Base-by-base conservation (phyloP, 1,139 yeast species). In the Debaryomyces singareniensis region DNA sequence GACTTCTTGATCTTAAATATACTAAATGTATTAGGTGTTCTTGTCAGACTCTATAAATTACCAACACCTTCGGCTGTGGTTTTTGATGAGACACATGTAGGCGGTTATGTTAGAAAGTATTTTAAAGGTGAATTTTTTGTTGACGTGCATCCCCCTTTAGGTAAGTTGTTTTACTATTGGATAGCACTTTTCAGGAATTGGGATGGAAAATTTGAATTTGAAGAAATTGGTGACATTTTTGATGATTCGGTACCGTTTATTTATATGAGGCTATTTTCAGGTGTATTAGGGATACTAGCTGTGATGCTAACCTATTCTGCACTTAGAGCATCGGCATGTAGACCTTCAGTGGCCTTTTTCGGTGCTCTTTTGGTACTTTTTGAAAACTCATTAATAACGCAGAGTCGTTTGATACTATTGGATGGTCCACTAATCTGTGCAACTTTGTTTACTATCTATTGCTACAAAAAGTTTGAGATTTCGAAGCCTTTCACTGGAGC, bases 81-180 rank as follows among this genome's bases (percentile, higher is more conserved):
- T 20, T 91, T 91, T 52, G 98, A 91, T 61, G 98, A 91, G 55
- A 87, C 78, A 29, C 87, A 80, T 51, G 58, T 65, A 29, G 62
- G 63, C 5, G 53, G 56, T 5, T 59, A 51, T 37, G 55, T 53
- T 2, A 36, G 47, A 34, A 67, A 71, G 35, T 85, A 82, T 57
- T 55, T 66, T 38, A 58, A 58, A 25, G 84, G 86, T n/a, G 63
- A 68, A 26, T 79, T 73, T 40, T 78, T 74, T 44, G 47, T 77
- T 12, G 82, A 74, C 39, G 62, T 68, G 2, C 74, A 78, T 33
- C 87, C 89, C 0, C 87, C 89, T 2, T 54, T 80, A 25, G 69
- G 61, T 4, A 63, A 71, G 26, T 43, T 80, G 35, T 34, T 75
- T 1, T 76, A 65, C 43, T 61, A 65, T 28, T 53, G 58, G 39